Evolutionary conservation across 345 rosid genomes (phyloP), one percentile per base, ranked within the genome.

Genomic region (Rhizophora mangle): DNA sequence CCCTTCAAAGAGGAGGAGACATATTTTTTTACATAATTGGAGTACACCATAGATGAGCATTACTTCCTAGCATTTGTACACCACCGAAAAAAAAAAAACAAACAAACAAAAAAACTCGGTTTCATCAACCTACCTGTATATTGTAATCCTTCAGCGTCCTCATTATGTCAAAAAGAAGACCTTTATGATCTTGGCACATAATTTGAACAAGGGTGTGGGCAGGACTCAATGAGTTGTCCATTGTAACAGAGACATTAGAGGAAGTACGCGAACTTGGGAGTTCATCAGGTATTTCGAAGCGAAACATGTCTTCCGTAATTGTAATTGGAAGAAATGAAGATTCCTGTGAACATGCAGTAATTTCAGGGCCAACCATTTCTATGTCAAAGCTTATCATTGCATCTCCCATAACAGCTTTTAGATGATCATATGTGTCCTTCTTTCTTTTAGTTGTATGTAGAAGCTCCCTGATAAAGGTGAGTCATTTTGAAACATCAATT

Each of bases 61-160:
- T 43, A 43, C 49, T 60, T 55, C 8, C n/a, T 18, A 22, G 68
- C 24, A 43, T 22, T 32, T 43, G 59, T 16, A 57, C 15, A 67
- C 20, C 21, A 46, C 49, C 13, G 18, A 8, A 7, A 34, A 6
- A 34, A 34, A 7, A 31, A 7, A 34, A 34, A 34, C n/a, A n/a
- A n/a, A n/a, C n/a, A n/a, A 11, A 11, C 11, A 11, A 11, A 13
- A 43, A 13, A 3, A 43, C 49, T 13, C 3, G 18, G 49, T 43
- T 34, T 29, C 61, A 43, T 79, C 34, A 56, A 73, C 67, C 53
- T 79, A 94, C 98, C 98, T 94, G 90, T 68, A 92, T 86, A 76
- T 88, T 91, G 76, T 84, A 95, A 78, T 95, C 99, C 79, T 95
- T 95, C 68, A 95, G 82, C 52, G 96, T 95, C 76, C 99, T 85